Percentiles rank a stretch among this genome's conserved stretches.
Evolutionary conservation across 2,329 filamentous ascomycete genomes (phyloP).

Genomic region (Cytospora schulzeri): DNA sequence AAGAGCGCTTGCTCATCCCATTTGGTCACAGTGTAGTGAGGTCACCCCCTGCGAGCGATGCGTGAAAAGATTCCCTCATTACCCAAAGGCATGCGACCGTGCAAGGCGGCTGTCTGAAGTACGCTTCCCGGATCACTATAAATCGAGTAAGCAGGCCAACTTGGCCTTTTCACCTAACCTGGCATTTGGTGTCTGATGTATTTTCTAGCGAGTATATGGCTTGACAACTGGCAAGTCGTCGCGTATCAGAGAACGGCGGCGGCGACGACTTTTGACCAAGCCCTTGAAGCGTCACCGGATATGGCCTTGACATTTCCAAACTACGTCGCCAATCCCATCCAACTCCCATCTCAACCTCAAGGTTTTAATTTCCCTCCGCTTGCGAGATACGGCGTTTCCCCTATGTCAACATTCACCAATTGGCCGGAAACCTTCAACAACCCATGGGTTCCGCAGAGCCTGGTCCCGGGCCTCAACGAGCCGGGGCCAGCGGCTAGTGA

Average conservation of each 20-base stretch:
- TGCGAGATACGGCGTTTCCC: background rate
- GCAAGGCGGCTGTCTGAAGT: slow-evolving; percentile 6
- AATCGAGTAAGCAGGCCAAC: slow-evolving; percentile 8
- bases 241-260: background rate
- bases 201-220: slow-evolving; percentile 14
- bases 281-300: background rate
- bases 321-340: background rate
- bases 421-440: background rate
- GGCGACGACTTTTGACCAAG: slow-evolving; percentile 4
- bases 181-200: background rate
- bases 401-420: background rate
- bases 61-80: slow-evolving; percentile 1
- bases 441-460: background rate
- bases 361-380: background rate
- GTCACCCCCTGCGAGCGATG: slow-evolving; percentile 17
- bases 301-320: slow-evolving; percentile 7
- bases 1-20: background rate
- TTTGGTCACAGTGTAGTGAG: slow-evolving; percentile 16
- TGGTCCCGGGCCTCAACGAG: background rate
- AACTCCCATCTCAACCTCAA: background rate
- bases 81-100: slow-evolving; percentile 20
- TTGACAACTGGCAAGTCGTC: background rate
- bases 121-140: slow-evolving; percentile 4
- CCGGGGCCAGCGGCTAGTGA: background rate
- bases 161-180: background rate